Percentiles rank a stretch among this genome's conserved stretches.
Evolutionary conservation across 1,139 yeast species (phyloP).

Genomic region (Schwanniomyces etchellsii): DNA sequence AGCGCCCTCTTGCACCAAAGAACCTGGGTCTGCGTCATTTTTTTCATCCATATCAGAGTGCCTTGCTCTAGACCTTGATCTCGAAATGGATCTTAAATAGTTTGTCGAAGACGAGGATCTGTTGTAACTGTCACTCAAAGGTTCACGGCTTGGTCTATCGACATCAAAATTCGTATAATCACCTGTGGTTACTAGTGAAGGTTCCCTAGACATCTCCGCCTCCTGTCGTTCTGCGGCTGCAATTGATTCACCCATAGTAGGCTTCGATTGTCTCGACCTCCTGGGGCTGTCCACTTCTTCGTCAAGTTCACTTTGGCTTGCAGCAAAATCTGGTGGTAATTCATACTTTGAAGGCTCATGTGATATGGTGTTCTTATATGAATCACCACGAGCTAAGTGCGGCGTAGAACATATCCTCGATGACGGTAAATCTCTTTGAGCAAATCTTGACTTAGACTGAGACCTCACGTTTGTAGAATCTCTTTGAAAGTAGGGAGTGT

Average conservation of each 20-base stretch:
- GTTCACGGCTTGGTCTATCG: constrained; percentile 22
- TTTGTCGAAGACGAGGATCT: constrained; percentile 37
- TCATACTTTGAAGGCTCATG: constrained; percentile 40
- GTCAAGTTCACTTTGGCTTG: constrained; percentile 7
- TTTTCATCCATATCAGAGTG: constrained; percentile 30
- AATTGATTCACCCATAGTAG: constrained; percentile 47
- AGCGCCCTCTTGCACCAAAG: constrained; percentile 40
- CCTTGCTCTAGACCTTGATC: constrained; percentile 51
- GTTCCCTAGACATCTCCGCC: constrained; percentile 20
- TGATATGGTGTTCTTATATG: constrained; percentile 45
- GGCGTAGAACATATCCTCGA: constrained; percentile 36
- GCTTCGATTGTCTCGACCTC: constrained; percentile 38
- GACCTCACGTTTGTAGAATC: constrained; percentile 19
- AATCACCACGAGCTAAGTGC: constrained; percentile 63
- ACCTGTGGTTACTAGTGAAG: constrained; percentile 43
- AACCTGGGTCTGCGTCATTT: constrained; percentile 38
- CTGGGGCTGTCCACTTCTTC: constrained; percentile 19
- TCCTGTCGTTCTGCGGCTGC: constrained; percentile 25
- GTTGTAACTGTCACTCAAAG: neutral
- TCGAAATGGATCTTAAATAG: constrained; percentile 55
- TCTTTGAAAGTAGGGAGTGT: constrained; percentile 42
- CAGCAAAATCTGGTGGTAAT: constrained; percentile 32
- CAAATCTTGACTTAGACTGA: constrained; percentile 23
- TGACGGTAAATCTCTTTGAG: constrained; percentile 12
- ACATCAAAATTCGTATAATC: constrained; percentile 46